A percentile compares a stretch with the other conserved stretches of the same genome.
Evolutionary conservation across 495 filamentous ascomycete species (phyloP).

Genomic region (Neurospora intermedia): DNA sequence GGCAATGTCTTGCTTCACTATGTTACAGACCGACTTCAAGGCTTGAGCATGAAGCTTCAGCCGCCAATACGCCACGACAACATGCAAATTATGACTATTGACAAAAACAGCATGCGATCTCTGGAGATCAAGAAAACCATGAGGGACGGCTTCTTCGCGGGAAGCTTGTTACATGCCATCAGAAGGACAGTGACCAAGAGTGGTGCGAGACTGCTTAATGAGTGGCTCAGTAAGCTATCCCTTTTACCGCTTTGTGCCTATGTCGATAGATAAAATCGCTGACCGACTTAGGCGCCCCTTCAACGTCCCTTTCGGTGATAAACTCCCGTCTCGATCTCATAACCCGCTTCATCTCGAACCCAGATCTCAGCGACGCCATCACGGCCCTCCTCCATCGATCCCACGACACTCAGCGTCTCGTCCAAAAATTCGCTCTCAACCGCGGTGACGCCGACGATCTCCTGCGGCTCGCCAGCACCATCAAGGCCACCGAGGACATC

Average conservation of each 20-base stretch:
- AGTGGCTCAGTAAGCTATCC: constrained; percentile 58
- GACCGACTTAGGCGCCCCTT: constrained; percentile 52
- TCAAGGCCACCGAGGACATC: constrained; percentile 66
- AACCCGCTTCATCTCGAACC: constrained; percentile 52
- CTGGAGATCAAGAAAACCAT: constrained; percentile 83
- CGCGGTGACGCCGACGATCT: constrained; percentile 93
- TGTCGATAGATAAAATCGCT: constrained; percentile 2
- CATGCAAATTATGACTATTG: constrained; percentile 76
- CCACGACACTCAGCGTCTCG: constrained; percentile 77
- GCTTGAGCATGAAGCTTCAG: constrained; percentile 73
- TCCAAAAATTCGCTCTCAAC: constrained; percentile 87
- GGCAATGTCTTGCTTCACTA: constrained; percentile 73
- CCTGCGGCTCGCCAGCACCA: constrained; percentile 67
- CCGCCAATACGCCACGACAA: constrained; percentile 62
- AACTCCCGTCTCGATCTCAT: constrained; percentile 76
- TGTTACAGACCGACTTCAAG: constrained; percentile 65
- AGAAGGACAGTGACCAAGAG: constrained; percentile 83
- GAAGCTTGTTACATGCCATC: constrained; percentile 82
- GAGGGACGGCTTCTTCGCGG: constrained; percentile 59
- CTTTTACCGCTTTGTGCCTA: not conserved
- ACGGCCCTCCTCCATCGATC: constrained; percentile 57
- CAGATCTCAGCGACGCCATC: constrained; percentile 55
- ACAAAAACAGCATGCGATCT: constrained; percentile 79
- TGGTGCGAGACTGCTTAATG: constrained; percentile 69
- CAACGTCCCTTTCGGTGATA: constrained; percentile 70